These are phyloP conservation scores for Simplicillium aogashimaense DNA, from an alignment of 2,329 filamentous ascomycete genomes.

Conservation along the genomic window DNA sequence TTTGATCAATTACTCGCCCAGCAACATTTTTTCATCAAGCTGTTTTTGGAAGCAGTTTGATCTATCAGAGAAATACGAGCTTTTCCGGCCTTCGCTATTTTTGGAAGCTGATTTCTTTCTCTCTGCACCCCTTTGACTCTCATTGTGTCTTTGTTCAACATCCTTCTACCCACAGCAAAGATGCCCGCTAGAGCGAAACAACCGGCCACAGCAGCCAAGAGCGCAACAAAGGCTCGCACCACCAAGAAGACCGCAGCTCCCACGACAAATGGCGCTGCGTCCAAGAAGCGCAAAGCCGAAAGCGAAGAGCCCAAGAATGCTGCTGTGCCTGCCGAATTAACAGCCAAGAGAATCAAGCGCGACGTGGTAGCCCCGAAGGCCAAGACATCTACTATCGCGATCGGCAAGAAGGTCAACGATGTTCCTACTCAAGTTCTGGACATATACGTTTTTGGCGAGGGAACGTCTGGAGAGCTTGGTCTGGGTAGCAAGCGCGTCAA, in stretches of 20 bases:
- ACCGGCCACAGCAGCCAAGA: conserved; percentile 20
- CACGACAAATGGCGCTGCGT: conserved; percentile 7
- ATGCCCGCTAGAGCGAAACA: conserved; percentile 5
- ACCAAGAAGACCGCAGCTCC: conserved; percentile 2
- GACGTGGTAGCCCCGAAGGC: conserved; percentile 10
- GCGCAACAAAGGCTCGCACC: conserved; percentile 7
- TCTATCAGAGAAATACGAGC: too few relatives aligned
- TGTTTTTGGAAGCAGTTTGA: too few relatives aligned
- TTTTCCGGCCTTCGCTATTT: too few relatives aligned
- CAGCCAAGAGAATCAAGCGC: conserved; percentile 15
- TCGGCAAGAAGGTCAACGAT: conserved; percentile 63
- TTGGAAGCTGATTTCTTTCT: too few relatives aligned
- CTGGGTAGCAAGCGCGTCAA: conserved; percentile 59
- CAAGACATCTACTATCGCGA: conserved; percentile 29
- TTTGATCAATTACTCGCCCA: too few relatives aligned
- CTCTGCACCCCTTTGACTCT: too few relatives aligned
- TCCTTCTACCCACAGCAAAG: too few relatives aligned
- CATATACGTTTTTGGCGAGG: conserved; percentile 73
- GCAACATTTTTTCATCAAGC: too few relatives aligned
- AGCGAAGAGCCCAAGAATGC: conserved; percentile 8
- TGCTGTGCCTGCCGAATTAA: conserved; percentile 5
- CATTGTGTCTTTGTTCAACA: too few relatives aligned
- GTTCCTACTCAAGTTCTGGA: conserved; percentile 55
- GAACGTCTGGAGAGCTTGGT: conserved; percentile 71
- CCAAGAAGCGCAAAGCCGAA: conserved; percentile 17